Base-by-base conservation (phyloP, 345 rosid genomes). In the Nephelium lappaceum region DNA sequence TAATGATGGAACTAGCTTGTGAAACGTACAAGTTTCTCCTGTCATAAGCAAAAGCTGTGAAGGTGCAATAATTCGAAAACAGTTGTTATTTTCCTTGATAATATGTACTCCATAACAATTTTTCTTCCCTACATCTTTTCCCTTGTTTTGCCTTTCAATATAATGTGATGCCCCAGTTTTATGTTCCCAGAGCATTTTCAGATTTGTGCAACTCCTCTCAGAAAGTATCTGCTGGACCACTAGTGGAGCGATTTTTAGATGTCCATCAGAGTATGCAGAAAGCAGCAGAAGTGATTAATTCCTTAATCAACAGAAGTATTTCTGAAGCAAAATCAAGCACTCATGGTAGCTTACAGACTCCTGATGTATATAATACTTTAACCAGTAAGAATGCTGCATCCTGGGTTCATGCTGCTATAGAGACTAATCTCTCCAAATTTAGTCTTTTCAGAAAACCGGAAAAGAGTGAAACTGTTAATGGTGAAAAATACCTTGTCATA, bases 361-460 rank as follows among this genome's bases (percentile, higher is more conserved):
- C 76, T 53, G 67, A 70, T 71, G 51, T 27, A 0, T 43, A 77
- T 58, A 74, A 71, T 71, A 66, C 81, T 76, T 41, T 42, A 74
- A 77, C 77, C 14, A 63, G 60, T 10, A 78, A 39, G 51, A 79
- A 80, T 63, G 91, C 88, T 55, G 38, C 58, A 43, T 84, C 82
- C 14, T 88, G 91, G 91, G 85, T 83, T 72, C 84, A 81, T 69
- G 82, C 85, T 79, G 86, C 89, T 8, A 75, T 84, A 47, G 78
- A 79, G 78, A 81, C 89, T 5, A 69, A 77, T 58, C 75, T 86
- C 41, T 81, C 85, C 36, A 84, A 79, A 2, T 88, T 88, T 77
- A 83, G 79, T 75, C 65, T 88, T 77, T 79, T 82, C 73, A 77
- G 79, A 78, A 81, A 85, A 68, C 68, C 72, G 24, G 76, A 49